Evolutionary conservation across 192 early-diverging fungal genomes (phyloP).

Genomic region (Mortierella alpina): DNA sequence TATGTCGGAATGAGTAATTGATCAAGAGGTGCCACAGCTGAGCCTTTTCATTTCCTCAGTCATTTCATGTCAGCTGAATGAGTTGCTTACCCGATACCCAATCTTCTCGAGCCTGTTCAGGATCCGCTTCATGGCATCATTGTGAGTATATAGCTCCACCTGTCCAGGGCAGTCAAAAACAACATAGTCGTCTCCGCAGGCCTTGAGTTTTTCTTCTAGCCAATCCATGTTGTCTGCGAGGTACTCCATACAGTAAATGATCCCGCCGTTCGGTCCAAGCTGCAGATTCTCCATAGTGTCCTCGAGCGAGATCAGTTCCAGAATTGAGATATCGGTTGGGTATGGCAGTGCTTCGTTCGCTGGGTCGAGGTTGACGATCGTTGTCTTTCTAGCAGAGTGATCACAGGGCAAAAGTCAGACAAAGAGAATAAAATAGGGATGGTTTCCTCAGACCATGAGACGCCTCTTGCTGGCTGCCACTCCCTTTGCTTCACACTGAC

Average conservation of each 20-base stretch:
- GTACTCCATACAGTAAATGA: conserved; percentile 97
- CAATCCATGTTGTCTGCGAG: conserved; percentile 93
- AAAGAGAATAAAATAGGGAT: background rate
- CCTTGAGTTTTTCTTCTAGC: conserved; percentile 82
- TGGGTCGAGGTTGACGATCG: conserved; percentile 97
- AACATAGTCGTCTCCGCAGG: conserved; percentile 83
- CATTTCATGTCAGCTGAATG: background rate
- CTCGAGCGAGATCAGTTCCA: conserved; percentile 91
- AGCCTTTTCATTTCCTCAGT: background rate
- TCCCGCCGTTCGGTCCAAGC: conserved; percentile 95
- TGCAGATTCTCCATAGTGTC: conserved; percentile 92
- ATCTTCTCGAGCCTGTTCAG: conserved; percentile 75
- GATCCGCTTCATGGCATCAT: conserved; percentile 83
- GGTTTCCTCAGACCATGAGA: background rate
- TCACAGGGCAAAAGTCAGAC: background rate
- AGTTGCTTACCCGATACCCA: conserved; percentile 69
- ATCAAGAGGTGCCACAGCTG: background rate
- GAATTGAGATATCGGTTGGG: conserved; percentile 82
- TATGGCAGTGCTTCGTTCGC: conserved; percentile 94
- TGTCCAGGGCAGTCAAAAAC: conserved; percentile 98
- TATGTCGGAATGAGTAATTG: background rate
- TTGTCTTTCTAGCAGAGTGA: conserved; percentile 64
- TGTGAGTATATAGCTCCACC: conserved; percentile 98
- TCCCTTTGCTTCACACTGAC: conserved; percentile 12
- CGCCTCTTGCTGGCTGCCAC: background rate